Evolutionary conservation across 306 rosid genomes (phyloP).

Genomic region (Acacia confusa): DNA sequence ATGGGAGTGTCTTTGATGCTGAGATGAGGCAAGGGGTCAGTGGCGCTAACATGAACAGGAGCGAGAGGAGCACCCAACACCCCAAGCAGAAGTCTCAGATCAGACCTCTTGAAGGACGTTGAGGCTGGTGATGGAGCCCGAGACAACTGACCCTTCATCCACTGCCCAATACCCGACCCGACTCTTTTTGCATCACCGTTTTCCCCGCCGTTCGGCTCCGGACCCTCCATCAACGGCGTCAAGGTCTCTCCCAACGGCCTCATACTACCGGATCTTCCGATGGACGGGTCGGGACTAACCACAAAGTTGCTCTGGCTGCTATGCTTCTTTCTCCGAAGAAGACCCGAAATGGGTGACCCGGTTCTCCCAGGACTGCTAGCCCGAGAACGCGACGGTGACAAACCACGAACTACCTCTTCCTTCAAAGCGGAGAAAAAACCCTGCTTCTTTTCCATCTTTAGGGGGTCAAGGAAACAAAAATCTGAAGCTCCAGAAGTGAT

Average conservation of each 20-base stretch:
- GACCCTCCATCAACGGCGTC: slow-evolving; percentile 83
- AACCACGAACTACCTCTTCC: slow-evolving; percentile 89
- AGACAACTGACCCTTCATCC: slow-evolving; percentile 88
- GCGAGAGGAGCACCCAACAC: slow-evolving; percentile 98
- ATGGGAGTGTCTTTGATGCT: slow-evolving; percentile 95
- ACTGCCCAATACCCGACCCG: slow-evolving; percentile 81
- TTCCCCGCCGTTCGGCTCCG: slow-evolving; percentile 71
- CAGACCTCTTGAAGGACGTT: slow-evolving; percentile 68
- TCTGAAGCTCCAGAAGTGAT: background rate
- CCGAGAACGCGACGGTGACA: slow-evolving; percentile 88
- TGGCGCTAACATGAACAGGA: slow-evolving; percentile 73
- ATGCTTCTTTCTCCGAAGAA: slow-evolving; percentile 62
- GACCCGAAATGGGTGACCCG: slow-evolving; percentile 62
- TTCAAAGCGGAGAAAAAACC: slow-evolving; percentile 88
- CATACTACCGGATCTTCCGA: slow-evolving; percentile 81
- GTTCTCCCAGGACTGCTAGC: slow-evolving; percentile 64
- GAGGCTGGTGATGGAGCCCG: slow-evolving; percentile 69
- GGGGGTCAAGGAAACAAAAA: background rate
- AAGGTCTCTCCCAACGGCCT: slow-evolving; percentile 76
- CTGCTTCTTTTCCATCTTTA: slow-evolving; percentile 79
- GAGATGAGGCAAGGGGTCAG: slow-evolving; percentile 87
- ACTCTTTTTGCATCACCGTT: slow-evolving; percentile 64
- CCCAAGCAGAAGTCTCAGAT: slow-evolving; percentile 87
- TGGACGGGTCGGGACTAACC: slow-evolving; percentile 34
- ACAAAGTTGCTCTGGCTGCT: background rate